A percentile compares a stretch with the other conserved stretches of the same genome.
Evolutionary conservation across 768 basidiomycete genomes (phyloP).

Genomic region (Gloeopeniophorella convolvens): DNA sequence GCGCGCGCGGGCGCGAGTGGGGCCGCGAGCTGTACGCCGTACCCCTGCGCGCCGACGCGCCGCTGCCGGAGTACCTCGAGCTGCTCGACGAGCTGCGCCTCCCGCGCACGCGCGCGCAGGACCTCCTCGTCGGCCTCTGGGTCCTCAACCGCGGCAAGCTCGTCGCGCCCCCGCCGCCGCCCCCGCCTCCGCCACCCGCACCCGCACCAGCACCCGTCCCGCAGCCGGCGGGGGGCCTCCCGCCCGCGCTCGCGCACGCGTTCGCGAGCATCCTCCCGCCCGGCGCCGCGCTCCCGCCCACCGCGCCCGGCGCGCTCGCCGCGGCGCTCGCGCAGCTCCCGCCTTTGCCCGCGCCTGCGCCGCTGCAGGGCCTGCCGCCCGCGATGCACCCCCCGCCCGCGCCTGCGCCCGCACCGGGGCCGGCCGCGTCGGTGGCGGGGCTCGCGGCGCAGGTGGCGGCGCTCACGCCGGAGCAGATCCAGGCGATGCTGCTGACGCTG

Average conservation of each 20-base stretch:
- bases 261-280: slow-evolving; percentile 14
- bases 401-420: slow-evolving; percentile 28
- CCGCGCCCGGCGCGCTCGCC: slow-evolving; percentile 10
- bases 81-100: slow-evolving; percentile 70
- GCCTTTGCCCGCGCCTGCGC: not conserved
- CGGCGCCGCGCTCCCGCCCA: not conserved
- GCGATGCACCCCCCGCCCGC: slow-evolving; percentile 24
- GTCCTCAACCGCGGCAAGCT: slow-evolving; percentile 80
- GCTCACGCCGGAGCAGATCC: slow-evolving; percentile 72
- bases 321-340: slow-evolving; percentile 18
- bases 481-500: slow-evolving; percentile 56
- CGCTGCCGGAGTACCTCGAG: slow-evolving; percentile 81
- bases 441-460: slow-evolving; percentile 68
- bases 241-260: slow-evolving; percentile 13
- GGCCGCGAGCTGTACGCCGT: slow-evolving; percentile 87
- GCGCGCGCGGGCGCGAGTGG: slow-evolving; percentile 60
- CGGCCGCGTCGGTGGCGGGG: slow-evolving; percentile 35
- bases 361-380: slow-evolving; percentile 14
- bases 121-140: slow-evolving; percentile 78
- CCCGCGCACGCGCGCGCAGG: slow-evolving; percentile 52
- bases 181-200: slow-evolving; percentile 1
- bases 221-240: slow-evolving; percentile 3
- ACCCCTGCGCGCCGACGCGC: slow-evolving; percentile 57
- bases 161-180: slow-evolving; percentile 25
- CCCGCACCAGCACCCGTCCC: not conserved